Evolutionary conservation across 352 stramenopile species (phyloP).

Genomic region (Pythium sukuiense): DNA sequence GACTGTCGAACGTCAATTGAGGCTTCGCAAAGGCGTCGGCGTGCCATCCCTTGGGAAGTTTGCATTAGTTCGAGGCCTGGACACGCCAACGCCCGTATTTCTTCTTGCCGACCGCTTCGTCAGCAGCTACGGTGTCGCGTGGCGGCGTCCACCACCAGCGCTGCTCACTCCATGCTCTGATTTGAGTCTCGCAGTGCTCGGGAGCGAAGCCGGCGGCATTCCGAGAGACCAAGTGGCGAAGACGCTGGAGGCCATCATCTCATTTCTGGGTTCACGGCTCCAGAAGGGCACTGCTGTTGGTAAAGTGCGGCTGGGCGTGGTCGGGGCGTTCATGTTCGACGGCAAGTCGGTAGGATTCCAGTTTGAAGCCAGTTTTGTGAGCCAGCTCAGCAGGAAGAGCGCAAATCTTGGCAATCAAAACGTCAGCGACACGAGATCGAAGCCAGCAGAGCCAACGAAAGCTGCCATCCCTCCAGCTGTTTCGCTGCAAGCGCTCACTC

Average conservation of each 20-base stretch:
- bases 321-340: constrained; percentile 47
- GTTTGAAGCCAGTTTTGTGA: constrained; percentile 43
- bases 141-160: constrained; percentile 45
- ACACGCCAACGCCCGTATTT: constrained; percentile 39
- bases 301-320: constrained; percentile 31
- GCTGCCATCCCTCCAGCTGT: constrained; percentile 5
- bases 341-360: constrained; percentile 43
- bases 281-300: constrained; percentile 30
- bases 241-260: constrained; percentile 43
- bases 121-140: constrained; percentile 39
- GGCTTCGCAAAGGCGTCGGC: constrained; percentile 37
- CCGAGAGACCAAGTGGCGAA: constrained; percentile 44
- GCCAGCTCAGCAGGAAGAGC: neutral
- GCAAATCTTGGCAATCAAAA: neutral
- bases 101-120: constrained; percentile 52
- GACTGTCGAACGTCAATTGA: constrained; percentile 42
- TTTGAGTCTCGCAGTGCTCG: constrained; percentile 50
- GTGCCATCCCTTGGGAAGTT: constrained; percentile 58
- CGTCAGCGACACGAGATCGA: neutral
- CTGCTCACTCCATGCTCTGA: constrained; percentile 42
- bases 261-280: constrained; percentile 45
- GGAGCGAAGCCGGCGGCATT: constrained; percentile 35
- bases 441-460: neutral
- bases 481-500: constrained; percentile 11
- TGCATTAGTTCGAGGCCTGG: constrained; percentile 47